Evolutionary conservation across 768 basidiomycete species (phyloP).

Genomic region (Coprinopsis sp.): DNA sequence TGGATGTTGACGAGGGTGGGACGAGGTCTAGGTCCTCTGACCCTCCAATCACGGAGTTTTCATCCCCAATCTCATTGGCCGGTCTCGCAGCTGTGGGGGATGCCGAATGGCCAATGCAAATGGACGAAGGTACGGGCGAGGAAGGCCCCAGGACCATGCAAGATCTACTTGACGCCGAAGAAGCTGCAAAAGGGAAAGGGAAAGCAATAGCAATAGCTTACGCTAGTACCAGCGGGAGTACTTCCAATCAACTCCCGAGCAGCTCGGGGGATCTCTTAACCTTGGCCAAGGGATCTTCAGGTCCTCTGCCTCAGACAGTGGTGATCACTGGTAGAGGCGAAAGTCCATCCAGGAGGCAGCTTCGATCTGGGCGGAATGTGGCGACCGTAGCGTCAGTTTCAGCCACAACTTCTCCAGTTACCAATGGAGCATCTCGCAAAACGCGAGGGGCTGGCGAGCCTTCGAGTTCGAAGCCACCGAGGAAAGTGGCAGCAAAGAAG

Average conservation of each 20-base stretch:
- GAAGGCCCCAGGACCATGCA: conserved; percentile 53
- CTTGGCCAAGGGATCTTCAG: not conserved
- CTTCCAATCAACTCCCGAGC: not conserved
- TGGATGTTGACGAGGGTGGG: conserved; percentile 32
- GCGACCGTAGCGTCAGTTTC: not conserved
- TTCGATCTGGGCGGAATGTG: conserved; percentile 1
- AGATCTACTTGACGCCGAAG: conserved; percentile 32
- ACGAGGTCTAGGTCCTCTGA: conserved; percentile 12
- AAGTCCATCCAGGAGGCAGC: not conserved
- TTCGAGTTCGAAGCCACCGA: too few relatives aligned
- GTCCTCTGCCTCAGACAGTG: not conserved
- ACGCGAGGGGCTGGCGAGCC: not conserved
- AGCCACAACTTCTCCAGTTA: not conserved
- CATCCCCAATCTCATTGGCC: not conserved
- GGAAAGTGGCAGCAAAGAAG: not conserved
- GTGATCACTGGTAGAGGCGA: not conserved
- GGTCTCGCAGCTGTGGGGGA: not conserved
- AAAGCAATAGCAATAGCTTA: conserved; percentile 10
- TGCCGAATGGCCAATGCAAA: not conserved
- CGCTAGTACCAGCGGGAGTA: not conserved
- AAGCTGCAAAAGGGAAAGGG: conserved; percentile 10
- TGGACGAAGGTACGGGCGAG: not conserved
- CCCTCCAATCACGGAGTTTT: not conserved
- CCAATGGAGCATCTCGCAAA: not conserved
- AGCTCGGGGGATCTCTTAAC: not conserved